A percentile compares a stretch with the other conserved stretches of the same genome.
Conservation (phyloP, 2,329 filamentous ascomycete species). For the Sarocladiaceae sp. region DNA sequence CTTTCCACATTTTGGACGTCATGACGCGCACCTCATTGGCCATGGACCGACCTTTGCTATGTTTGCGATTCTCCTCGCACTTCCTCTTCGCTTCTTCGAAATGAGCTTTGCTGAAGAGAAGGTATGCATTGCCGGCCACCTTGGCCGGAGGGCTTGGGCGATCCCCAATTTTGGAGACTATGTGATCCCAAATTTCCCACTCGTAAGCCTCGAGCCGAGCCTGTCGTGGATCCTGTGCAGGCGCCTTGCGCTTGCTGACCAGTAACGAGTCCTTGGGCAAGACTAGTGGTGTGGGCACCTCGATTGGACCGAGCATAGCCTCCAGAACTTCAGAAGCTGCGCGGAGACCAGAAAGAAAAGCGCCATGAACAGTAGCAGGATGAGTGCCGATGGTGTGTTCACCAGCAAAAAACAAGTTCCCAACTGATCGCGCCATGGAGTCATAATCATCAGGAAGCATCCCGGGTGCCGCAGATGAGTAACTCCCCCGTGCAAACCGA, state of each 20-base stretch:
- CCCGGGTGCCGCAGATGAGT: constrained; percentile 84
- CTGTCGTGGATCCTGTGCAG: constrained; percentile 43
- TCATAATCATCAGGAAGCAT: constrained; percentile 89
- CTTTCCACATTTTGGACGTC: constrained; percentile 88
- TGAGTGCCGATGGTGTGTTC: constrained; percentile 96
- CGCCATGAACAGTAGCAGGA: constrained; percentile 94
- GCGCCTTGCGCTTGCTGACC: constrained; percentile 52
- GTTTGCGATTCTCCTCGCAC: constrained; percentile 61
- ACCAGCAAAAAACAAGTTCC: constrained; percentile 90
- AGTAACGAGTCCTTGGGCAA: constrained; percentile 53
- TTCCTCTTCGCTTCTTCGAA: constrained; percentile 57
- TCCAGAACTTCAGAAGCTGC: constrained; percentile 85
- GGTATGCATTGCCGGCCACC: constrained; percentile 76
- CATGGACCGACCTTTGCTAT: constrained; percentile 59
- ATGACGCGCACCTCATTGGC: constrained; percentile 82
- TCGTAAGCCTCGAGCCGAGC: constrained; percentile 55
- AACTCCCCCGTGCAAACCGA: constrained; percentile 87
- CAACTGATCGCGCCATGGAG: constrained; percentile 77
- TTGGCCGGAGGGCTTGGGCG: constrained; percentile 69
- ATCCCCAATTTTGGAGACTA: constrained; percentile 62
- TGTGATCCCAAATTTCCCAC: constrained; percentile 45
- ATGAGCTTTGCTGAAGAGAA: constrained; percentile 79
- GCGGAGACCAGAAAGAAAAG: constrained; percentile 87
- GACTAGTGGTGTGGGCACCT: constrained; percentile 71
- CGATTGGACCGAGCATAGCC: constrained; percentile 74